Base-by-base conservation (phyloP, 768 basidiomycete genomes). In the Lactarius trivialis region DNA sequence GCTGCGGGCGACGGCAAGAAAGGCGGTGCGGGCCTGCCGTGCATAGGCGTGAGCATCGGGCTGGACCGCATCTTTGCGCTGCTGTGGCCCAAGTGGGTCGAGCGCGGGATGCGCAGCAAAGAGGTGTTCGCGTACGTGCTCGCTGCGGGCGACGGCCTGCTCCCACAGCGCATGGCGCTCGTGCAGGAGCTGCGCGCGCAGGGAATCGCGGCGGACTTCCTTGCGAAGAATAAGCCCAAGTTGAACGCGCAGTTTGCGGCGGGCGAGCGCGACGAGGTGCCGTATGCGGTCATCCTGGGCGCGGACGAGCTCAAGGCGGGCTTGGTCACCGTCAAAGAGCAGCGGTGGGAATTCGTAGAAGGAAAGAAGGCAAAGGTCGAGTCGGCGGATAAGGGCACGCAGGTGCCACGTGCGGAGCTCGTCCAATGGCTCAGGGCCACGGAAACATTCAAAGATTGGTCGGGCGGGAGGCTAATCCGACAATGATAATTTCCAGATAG, bases 91-190 rank as follows among this genome's bases (percentile, higher is more conserved):
- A 90, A 85, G 73, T 93, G 90, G 85, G 79, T 83, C 11, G 89
- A 88, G 70, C 81, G 80, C 65, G 86, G 90, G 1, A 86, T 85
- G 76, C 78, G 93, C 71, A 86, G 84, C 58, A 98, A 96, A 77
- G 86, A 89, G 71, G 96, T 93, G 49, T 89, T 97, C 82, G 95
- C 88, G 26, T 99, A 88, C 73, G 92, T 98, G 51, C 86, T 98
- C 78, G 85, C 88, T 26, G 85, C 93, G 36, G 94, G 95, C 7
- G 93, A 93, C 70, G 92, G 94, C 2, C 71, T 98, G 62, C 75
- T 98, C 55, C 82, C 85, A 69, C 93, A 97, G 76, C 82, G 96
- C 11, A 86, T 98, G 66, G 76, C 72, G 69, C 80, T 98, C 21
- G 90, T 87, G 30, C 83, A 82, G 64, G 85, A 92, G 74, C 74